These are phyloP conservation scores for Metarhizium guizhouense DNA, from an alignment of 2,329 filamentous ascomycete genomes.

Conservation along the genomic window DNA sequence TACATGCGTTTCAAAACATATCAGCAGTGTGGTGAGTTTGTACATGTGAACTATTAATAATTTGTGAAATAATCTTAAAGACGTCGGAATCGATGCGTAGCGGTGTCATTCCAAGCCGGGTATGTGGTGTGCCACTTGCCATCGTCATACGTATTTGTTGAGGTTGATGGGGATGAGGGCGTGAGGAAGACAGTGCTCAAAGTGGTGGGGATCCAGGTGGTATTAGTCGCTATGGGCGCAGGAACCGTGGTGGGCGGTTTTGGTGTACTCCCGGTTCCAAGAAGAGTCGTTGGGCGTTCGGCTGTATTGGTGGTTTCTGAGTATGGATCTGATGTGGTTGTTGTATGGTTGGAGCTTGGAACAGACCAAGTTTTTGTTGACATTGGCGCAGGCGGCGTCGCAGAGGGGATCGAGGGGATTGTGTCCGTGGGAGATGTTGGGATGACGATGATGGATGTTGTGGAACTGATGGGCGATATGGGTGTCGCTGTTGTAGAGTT, in stretches of 20 bases:
- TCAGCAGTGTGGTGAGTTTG: not conserved
- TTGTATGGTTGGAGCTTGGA: slow-evolving; percentile 3
- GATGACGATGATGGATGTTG: not conserved
- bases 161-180: slow-evolving; percentile 8
- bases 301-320: not conserved
- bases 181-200: slow-evolving; percentile 3
- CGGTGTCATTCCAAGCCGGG: slow-evolving; percentile 33
- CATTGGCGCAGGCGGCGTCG: not conserved
- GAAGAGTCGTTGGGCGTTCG: not conserved
- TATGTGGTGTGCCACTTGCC: slow-evolving; percentile 38
- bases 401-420: not conserved
- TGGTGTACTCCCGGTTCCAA: not conserved
- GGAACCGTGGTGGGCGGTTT: not conserved
- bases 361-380: slow-evolving; percentile 2
- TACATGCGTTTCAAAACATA: not conserved
- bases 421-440: not conserved
- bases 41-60: not conserved
- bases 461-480: not conserved
- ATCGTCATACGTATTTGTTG: slow-evolving; percentile 27
- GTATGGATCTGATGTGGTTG: not conserved
- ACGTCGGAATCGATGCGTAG: not conserved
- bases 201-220: not conserved
- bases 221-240: not conserved
- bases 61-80: not conserved
- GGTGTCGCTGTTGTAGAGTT: not conserved